Evolutionary conservation across 2,329 filamentous ascomycete species (phyloP).

Genomic region (Verticillium nonalfalfae): DNA sequence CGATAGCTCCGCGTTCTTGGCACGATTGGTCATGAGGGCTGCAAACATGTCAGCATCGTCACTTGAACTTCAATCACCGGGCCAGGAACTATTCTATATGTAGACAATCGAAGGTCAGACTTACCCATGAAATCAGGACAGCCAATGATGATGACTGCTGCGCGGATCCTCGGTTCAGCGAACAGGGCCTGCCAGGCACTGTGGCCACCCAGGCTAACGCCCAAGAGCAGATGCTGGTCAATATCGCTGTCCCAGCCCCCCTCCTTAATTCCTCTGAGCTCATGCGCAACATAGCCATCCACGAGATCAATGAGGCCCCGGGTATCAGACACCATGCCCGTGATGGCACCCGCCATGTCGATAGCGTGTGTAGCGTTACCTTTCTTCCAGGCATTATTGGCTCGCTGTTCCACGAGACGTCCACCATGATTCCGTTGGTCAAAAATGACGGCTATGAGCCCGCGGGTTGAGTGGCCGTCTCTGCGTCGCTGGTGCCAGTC

Average conservation of each 20-base stretch:
- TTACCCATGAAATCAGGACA: slow-evolving; percentile 78
- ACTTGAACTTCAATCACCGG: neutral
- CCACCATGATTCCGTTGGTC: slow-evolving; percentile 92
- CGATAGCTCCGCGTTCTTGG: slow-evolving; percentile 59
- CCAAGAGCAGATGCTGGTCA: slow-evolving; percentile 67
- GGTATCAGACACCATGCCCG: slow-evolving; percentile 69
- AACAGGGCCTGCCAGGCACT: slow-evolving; percentile 79
- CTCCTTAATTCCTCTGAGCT: slow-evolving; percentile 20
- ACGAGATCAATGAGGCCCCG: slow-evolving; percentile 70
- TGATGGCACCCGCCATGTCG: slow-evolving; percentile 82
- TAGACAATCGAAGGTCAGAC: neutral
- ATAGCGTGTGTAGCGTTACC: slow-evolving; percentile 79
- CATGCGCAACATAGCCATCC: slow-evolving; percentile 64
- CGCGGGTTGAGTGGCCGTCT: slow-evolving; percentile 29
- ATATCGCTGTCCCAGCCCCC: slow-evolving; percentile 24
- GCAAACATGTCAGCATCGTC: neutral
- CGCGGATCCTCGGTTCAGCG: slow-evolving; percentile 70
- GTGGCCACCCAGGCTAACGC: slow-evolving; percentile 83
- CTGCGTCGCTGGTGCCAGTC: slow-evolving; percentile 44
- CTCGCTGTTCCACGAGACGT: slow-evolving; percentile 56
- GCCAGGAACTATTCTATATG: neutral
- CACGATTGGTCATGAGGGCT: slow-evolving; percentile 72
- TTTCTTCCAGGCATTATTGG: slow-evolving; percentile 72
- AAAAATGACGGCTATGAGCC: slow-evolving; percentile 76
- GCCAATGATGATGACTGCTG: slow-evolving; percentile 75